Conservation (phyloP, 768 basidiomycete species). For the Saitozyma podzolica region DNA sequence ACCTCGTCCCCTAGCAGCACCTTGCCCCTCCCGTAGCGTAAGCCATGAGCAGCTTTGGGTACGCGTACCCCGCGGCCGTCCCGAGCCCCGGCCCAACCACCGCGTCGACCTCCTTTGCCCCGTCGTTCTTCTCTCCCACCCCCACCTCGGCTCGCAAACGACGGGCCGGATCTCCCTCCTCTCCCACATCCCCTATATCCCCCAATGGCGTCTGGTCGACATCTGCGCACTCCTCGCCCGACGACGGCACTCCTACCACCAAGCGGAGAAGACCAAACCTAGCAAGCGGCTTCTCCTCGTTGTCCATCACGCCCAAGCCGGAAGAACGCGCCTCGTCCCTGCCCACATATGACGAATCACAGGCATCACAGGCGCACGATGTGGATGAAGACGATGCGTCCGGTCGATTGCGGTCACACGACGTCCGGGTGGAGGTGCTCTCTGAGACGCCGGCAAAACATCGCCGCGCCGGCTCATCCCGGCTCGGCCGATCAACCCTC, state of each 20-base stretch:
- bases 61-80: no score
- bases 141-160: conserved; percentile 1
- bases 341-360: not conserved
- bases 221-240: not conserved
- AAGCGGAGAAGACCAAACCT: conserved; percentile 40
- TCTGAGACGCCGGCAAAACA: not conserved
- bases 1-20: no score
- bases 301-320: conserved; percentile 22
- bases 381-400: conserved; percentile 12
- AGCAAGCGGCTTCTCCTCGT: conserved; percentile 31
- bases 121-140: not conserved
- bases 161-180: conserved; percentile 7
- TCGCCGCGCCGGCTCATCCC: not conserved
- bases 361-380: not conserved
- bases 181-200: not conserved
- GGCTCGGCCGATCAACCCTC: no score
- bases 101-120: not conserved
- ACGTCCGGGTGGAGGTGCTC: conserved; percentile 12
- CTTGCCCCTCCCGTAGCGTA: no score
- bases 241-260: conserved; percentile 10
- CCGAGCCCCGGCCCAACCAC: not conserved
- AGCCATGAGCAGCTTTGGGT: no score
- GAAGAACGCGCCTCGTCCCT: not conserved
- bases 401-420: not conserved
- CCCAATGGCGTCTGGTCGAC: not conserved